These are phyloP conservation scores for Trametes villosa DNA, from an alignment of 768 basidiomycete species.

Conservation along the genomic window DNA sequence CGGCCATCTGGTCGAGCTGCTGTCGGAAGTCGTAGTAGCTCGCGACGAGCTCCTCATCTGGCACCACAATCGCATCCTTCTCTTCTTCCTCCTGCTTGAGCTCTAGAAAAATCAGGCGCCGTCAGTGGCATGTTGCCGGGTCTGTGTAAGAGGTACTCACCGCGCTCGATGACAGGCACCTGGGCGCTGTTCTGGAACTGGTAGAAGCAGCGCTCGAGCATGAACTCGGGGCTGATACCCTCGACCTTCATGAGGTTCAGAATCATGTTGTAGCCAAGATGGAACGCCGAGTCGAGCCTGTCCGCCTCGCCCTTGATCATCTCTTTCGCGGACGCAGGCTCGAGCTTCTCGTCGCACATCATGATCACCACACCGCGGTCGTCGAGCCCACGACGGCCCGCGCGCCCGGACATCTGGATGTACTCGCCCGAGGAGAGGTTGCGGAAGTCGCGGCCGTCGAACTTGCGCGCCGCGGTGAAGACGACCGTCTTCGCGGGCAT, in stretches of 20 bases:
- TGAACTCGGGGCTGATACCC: slow-evolving; percentile 96
- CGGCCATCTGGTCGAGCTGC: slow-evolving; percentile 86
- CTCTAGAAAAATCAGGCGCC: slow-evolving; percentile 52
- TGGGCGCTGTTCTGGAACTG: slow-evolving; percentile 96
- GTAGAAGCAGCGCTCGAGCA: slow-evolving; percentile 97
- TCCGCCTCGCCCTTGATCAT: slow-evolving; percentile 99
- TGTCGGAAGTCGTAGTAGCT: slow-evolving; percentile 94
- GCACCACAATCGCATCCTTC: slow-evolving; percentile 67
- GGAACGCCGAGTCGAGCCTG: slow-evolving; percentile 95
- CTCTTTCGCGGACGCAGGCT: slow-evolving; percentile 86
- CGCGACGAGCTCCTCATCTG: slow-evolving; percentile 80
- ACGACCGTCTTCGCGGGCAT: slow-evolving; percentile 99
- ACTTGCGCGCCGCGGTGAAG: slow-evolving; percentile 94
- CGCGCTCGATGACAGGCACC: slow-evolving; percentile 84
- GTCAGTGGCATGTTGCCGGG: background rate
- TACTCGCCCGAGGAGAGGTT: slow-evolving; percentile 96
- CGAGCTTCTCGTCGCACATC: slow-evolving; percentile 99
- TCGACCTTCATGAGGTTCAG: slow-evolving; percentile 98
- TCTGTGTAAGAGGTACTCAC: slow-evolving; percentile 47
- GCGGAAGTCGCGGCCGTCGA: slow-evolving; percentile 93
- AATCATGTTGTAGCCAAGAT: slow-evolving; percentile 99
- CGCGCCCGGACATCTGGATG: slow-evolving; percentile 99
- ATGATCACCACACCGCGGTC: slow-evolving; percentile 99
- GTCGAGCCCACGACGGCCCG: slow-evolving; percentile 94
- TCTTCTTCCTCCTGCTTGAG: slow-evolving; percentile 71